A percentile compares a stretch with the other conserved stretches of the same genome.
Evolutionary conservation across 352 stramenopile species (phyloP).

Genomic region (Elongisporangium undulatum): DNA sequence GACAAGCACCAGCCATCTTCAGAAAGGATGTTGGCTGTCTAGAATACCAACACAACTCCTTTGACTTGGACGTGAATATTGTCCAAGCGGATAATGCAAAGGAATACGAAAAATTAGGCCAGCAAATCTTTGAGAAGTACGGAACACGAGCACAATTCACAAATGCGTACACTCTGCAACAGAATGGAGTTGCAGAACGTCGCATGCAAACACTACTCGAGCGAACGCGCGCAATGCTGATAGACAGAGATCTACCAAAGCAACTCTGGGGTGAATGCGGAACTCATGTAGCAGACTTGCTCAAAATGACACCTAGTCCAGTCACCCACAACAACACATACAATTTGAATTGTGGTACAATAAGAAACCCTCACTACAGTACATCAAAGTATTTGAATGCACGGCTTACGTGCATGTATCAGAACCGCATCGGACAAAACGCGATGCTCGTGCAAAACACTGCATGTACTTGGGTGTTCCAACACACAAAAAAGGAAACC

Average conservation of each 20-base stretch:
- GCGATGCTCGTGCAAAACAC: too few relatives aligned
- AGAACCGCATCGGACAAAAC: too few relatives aligned
- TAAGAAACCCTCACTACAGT: too few relatives aligned
- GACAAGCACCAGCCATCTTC: slow-evolving; percentile 9
- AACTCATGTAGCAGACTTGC: too few relatives aligned
- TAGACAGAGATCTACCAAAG: slow-evolving; percentile 12
- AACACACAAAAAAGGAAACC: too few relatives aligned
- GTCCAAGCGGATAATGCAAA: slow-evolving; percentile 17
- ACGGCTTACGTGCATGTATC: too few relatives aligned
- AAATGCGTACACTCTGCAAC: slow-evolving; percentile 19
- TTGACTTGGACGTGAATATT: slow-evolving; percentile 5
- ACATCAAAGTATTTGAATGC: too few relatives aligned
- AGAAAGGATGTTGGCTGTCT: background rate
- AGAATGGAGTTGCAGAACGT: slow-evolving; percentile 20
- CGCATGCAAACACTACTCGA: slow-evolving; percentile 17
- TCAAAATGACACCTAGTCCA: slow-evolving; percentile 10
- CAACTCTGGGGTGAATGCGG: slow-evolving; percentile 8
- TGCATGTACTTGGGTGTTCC: too few relatives aligned
- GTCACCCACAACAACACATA: slow-evolving; percentile 8
- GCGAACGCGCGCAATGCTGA: slow-evolving; percentile 7
- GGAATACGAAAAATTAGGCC: slow-evolving; percentile 16
- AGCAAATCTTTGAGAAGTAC: slow-evolving; percentile 14
- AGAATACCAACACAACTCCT: slow-evolving; percentile 2
- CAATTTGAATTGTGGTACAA: slow-evolving; percentile 14
- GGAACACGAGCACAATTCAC: slow-evolving; percentile 14